Evolutionary conservation across 371 early-diverging fungal genomes (phyloP).

Genomic region (Fennellomyces sp.): DNA sequence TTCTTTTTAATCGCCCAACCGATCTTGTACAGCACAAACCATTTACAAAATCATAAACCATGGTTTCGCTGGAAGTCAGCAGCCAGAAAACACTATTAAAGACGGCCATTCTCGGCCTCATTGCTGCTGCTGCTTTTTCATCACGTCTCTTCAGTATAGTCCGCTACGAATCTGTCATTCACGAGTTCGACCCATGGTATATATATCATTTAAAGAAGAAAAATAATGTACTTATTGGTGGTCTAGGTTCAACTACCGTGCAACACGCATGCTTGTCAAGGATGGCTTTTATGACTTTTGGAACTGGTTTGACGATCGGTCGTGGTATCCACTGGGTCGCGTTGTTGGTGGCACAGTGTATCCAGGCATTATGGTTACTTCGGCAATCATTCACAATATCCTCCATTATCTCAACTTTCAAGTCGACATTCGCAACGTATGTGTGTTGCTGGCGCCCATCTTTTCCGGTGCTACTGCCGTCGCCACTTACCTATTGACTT

Average conservation of each 20-base stretch:
- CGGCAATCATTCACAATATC: constrained; percentile 93
- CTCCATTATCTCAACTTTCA: constrained; percentile 89
- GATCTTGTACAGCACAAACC: no score
- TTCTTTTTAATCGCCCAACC: no score
- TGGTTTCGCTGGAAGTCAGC: constrained; percentile 54
- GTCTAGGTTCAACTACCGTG: constrained; percentile 97
- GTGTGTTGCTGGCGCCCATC: constrained; percentile 95
- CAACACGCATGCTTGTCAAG: constrained; percentile 94
- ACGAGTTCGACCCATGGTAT: constrained; percentile 99
- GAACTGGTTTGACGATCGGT: constrained; percentile 99
- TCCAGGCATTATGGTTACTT: constrained; percentile 98
- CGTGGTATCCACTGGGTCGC: constrained; percentile 99
- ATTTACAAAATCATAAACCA: constrained; percentile 15
- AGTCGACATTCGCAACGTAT: constrained; percentile 97
- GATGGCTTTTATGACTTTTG: constrained; percentile 97
- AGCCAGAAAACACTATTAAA: constrained; percentile 64
- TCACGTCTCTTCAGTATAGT: constrained; percentile 96
- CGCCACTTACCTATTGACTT: constrained; percentile 91
- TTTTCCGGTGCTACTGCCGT: constrained; percentile 95
- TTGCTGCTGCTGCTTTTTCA: constrained; percentile 87
- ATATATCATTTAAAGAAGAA: background rate
- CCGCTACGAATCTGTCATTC: constrained; percentile 96
- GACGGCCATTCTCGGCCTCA: constrained; percentile 81
- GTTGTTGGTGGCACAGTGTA: constrained; percentile 98
- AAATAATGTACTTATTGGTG: no score